A percentile compares a stretch with the other conserved stretches of the same genome.
Evolutionary conservation across 805 yeast species (phyloP).

Genomic region (Lachancea mirantina): DNA sequence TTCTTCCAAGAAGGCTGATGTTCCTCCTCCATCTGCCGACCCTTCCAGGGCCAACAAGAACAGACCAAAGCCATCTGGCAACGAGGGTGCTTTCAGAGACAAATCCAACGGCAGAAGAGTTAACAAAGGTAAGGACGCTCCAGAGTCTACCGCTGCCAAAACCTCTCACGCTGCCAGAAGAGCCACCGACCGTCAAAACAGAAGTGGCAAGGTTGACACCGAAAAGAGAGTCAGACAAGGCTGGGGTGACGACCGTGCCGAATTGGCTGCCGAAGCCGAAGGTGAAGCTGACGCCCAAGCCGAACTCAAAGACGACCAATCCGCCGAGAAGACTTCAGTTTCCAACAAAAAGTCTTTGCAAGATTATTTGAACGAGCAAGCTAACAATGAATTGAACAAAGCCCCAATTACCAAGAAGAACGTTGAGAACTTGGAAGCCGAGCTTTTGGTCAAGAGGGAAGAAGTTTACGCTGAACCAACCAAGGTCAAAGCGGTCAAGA

Average conservation of each 20-base stretch:
- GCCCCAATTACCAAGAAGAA: constrained; percentile 39
- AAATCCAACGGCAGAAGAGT: constrained; percentile 62
- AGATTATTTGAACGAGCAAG: constrained; percentile 73
- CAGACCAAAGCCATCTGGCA: constrained; percentile 68
- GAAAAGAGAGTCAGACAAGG: constrained; percentile 77
- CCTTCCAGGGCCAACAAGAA: constrained; percentile 70
- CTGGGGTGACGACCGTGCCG: constrained; percentile 78
- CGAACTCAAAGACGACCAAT: constrained; percentile 43
- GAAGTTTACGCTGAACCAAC: constrained; percentile 55
- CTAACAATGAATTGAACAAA: constrained; percentile 41
- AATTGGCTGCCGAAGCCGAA: constrained; percentile 56
- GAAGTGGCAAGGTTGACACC: constrained; percentile 77
- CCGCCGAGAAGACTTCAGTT: constrained; percentile 38
- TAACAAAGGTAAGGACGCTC: constrained; percentile 43
- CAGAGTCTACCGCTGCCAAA: constrained; percentile 43
- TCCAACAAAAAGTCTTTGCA: constrained; percentile 65
- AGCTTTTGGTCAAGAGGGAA: constrained; percentile 57
- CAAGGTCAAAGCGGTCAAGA: constrained; percentile 57
- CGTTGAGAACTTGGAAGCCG: constrained; percentile 35
- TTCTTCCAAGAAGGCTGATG: constrained; percentile 81
- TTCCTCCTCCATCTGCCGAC: constrained; percentile 74
- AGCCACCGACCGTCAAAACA: constrained; percentile 75
- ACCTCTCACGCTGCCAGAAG: constrained; percentile 45
- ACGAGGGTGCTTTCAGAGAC: constrained; percentile 79
- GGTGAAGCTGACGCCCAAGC: constrained; percentile 38